Conservation (phyloP, 2,329 filamentous ascomycete genomes). For the Acarospora socialis region DNA sequence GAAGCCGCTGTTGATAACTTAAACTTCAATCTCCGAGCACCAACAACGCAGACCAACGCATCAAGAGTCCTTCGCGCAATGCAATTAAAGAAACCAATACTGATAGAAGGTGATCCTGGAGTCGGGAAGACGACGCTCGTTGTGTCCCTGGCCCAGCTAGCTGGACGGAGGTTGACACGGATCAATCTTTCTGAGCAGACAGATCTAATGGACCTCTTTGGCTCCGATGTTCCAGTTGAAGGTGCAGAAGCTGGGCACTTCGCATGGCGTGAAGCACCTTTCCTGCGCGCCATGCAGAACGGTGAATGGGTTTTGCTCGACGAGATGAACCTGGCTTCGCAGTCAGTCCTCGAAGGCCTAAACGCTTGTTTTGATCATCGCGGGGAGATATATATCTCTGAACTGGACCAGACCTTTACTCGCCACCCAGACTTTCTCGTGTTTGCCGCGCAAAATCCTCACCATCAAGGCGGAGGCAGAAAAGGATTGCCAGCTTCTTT, state of each 20-base stretch:
- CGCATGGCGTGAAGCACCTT: conserved; percentile 89
- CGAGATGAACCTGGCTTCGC: conserved; percentile 97
- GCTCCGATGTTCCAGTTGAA: conserved; percentile 89
- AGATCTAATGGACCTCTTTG: conserved; percentile 92
- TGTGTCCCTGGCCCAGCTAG: conserved; percentile 63
- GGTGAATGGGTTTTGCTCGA: conserved; percentile 95
- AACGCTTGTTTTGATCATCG: conserved; percentile 95
- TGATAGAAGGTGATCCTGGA: conserved; percentile 93
- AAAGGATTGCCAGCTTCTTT: conserved; percentile 93
- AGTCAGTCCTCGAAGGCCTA: conserved; percentile 87
- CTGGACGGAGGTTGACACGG: conserved; percentile 69
- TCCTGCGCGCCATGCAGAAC: conserved; percentile 89
- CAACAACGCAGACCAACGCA: conserved; percentile 77
- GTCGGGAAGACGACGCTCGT: conserved; percentile 95
- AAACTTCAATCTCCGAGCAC: conserved; percentile 69
- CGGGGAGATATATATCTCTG: conserved; percentile 88
- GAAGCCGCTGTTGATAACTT: conserved; percentile 37
- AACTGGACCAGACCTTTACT: conserved; percentile 86
- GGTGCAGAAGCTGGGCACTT: conserved; percentile 85
- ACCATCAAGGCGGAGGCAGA: conserved; percentile 88
- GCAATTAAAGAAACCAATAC: conserved; percentile 76
- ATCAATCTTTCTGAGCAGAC: conserved; percentile 98
- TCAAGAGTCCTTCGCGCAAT: conserved; percentile 84
- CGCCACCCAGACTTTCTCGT: conserved; percentile 82
- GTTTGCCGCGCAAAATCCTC: conserved; percentile 94